Percentiles rank a stretch among this genome's conserved stretches.
phyloP scores from a whole-genome alignment of 2,329 filamentous ascomycete species.

The Penicillium sp. region DNA sequence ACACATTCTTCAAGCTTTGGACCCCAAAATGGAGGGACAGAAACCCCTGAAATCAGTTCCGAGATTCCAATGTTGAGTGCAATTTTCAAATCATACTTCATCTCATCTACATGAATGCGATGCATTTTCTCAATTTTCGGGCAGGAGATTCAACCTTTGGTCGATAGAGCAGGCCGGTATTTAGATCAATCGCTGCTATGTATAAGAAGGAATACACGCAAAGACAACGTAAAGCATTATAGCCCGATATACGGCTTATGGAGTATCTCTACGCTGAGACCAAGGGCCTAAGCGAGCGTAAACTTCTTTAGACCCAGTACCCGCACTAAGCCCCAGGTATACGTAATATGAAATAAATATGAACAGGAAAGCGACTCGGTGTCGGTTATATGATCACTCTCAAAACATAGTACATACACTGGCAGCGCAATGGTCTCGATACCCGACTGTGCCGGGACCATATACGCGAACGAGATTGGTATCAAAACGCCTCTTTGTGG shows the following conservation, averaged over 20 bases:
- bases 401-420: conserved; percentile 29
- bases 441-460: conserved; percentile 13
- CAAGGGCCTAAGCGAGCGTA: not conserved
- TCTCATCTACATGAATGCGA: too few species aligned
- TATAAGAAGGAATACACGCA: too few species aligned
- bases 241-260: not conserved
- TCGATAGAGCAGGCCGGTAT: too few species aligned
- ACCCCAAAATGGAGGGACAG: not conserved
- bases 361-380: conserved; percentile 19
- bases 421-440: conserved; percentile 16
- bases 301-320: not conserved
- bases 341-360: not conserved
- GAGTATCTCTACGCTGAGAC: not conserved
- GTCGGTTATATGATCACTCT: conserved; percentile 24
- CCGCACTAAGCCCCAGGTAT: too few species aligned
- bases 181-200: too few species aligned
- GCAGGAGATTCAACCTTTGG: too few species aligned
- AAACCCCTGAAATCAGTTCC: not conserved
- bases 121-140: too few species aligned
- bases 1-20: not conserved
- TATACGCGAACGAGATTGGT: conserved; percentile 25
- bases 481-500: conserved; percentile 23
- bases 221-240: too few species aligned
- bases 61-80: too few species aligned
- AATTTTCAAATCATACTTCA: too few species aligned